Base-by-base conservation (phyloP, 169 alveolate species). In the Cryptosporidium baileyi region DNA sequence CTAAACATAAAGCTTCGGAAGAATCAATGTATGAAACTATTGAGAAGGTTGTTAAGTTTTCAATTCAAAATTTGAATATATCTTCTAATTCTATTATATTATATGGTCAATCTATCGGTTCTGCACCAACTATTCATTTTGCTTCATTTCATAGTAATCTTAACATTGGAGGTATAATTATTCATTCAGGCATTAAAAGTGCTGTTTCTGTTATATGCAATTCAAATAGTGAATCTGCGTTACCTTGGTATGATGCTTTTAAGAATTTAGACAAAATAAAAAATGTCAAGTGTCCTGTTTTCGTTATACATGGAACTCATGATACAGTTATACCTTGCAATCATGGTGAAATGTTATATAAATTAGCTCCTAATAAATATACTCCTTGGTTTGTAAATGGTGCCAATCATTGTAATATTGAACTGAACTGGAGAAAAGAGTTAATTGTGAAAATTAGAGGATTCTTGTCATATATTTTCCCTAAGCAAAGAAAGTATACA, bases 91-190 rank as follows among this genome's bases (percentile, higher is more conserved):
- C 60, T 19, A 61, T 89, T 28, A 32, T 89, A 17, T 61, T 89
- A 9, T 89, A 85, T 80, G 95, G 95, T 8, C 90, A 92, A 36
- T 61, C 90, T 15, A 80, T 92, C 11, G 95, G 95, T 7, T 80
- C 93, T 11, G 95, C 92, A 13, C 93, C 95, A 3, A 49, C 89
- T 19, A 45, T 89, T 32, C 89, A 89, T 19, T 57, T 81, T n/a
- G 81, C 82, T 11, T 43, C 81, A 1, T 47, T 80, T 11, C 43
- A 36, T 57, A 74, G 32, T 32, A 22, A 26, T 11, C 51, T 45
- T 34, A 89, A 88, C n/a, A 81, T 90, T 6, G 91, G 89, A 24
- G 95, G 95, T 22, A 38, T 90, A 2, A 81, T 92, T 32, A 57
- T 92, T 22, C 95, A 92, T 40, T 61, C 91, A 1, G 93, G 93